Evolutionary conservation across 176 grass and related monocot species (phyloP).

Genomic region (Cenchrus americanus): DNA sequence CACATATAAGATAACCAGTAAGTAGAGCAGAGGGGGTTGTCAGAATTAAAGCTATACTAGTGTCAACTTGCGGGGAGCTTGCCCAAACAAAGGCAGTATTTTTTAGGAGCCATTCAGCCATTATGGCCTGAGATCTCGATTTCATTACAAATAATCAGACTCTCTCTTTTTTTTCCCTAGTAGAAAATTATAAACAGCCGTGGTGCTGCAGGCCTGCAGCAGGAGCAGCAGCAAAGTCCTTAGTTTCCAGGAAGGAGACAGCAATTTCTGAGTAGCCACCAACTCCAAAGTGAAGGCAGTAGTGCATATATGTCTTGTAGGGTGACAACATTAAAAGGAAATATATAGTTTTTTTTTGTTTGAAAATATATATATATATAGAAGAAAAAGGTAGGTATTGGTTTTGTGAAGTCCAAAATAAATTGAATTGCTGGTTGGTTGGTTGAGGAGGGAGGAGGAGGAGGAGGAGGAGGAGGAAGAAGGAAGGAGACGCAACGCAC

Average conservation of each 20-base stretch:
- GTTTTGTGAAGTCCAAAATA: too few species aligned
- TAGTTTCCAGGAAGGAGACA: slow-evolving; percentile 34
- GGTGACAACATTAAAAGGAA: too few species aligned
- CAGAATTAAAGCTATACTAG: not conserved
- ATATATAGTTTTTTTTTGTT: too few species aligned
- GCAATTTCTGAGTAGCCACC: not conserved
- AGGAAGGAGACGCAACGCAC: too few species aligned
- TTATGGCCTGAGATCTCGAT: not conserved
- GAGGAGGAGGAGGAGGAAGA: too few species aligned
- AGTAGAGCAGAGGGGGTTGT: not conserved
- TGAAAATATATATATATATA: too few species aligned
- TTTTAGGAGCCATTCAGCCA: not conserved
- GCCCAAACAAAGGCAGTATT: not conserved
- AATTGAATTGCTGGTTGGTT: too few species aligned
- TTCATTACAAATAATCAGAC: not conserved
- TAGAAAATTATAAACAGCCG: not conserved
- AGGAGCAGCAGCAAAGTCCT: not conserved
- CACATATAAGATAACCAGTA: not conserved
- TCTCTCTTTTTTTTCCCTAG: not conserved
- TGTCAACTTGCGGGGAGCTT: slow-evolving; percentile 9
- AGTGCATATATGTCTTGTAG: too few species aligned
- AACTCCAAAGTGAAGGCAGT: too few species aligned
- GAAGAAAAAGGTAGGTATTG: too few species aligned
- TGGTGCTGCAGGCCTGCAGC: not conserved
- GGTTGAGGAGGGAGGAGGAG: too few species aligned